A percentile compares a stretch with the other conserved stretches of the same genome.
phyloP scores from a whole-genome alignment of 208 protist species.

The Entamoeba moshkovskii region DNA sequence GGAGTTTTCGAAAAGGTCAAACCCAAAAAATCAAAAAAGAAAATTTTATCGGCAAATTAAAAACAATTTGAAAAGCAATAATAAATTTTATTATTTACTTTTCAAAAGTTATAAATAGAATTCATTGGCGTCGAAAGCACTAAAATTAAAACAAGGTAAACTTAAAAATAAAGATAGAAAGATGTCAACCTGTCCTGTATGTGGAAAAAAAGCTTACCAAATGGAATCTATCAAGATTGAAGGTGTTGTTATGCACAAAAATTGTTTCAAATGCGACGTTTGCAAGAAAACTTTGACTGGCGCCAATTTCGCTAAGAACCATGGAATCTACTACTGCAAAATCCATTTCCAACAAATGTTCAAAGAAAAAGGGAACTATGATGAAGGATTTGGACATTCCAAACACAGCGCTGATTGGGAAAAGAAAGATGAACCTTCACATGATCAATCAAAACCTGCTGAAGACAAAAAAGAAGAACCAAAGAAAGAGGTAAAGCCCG shows the following conservation, averaged over 20 bases:
- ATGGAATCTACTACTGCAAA: background rate
- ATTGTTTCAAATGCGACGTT: background rate
- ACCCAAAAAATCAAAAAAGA: too few species aligned
- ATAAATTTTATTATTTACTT: too few species aligned
- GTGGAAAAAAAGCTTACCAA: background rate
- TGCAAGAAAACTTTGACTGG: background rate
- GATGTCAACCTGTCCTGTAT: background rate
- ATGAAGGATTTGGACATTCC: background rate
- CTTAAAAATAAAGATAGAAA: too few species aligned
- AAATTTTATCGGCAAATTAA: too few species aligned
- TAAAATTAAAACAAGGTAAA: too few species aligned
- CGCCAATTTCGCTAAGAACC: background rate
- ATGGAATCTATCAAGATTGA: background rate
- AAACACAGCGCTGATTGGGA: background rate
- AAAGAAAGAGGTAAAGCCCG: background rate
- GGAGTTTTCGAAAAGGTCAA: too few species aligned
- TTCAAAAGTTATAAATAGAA: too few species aligned
- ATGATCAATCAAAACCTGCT: too few species aligned
- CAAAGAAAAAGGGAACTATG: background rate
- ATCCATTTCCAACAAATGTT: background rate
- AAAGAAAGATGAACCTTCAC: background rate
- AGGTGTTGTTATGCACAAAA: background rate
- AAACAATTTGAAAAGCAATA: too few species aligned
- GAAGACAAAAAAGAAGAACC: background rate
- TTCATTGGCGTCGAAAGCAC: too few species aligned